These are phyloP conservation scores for Myriosclerotinia scirpicola DNA, from an alignment of 2,329 filamentous ascomycete genomes.

Conservation along the genomic window DNA sequence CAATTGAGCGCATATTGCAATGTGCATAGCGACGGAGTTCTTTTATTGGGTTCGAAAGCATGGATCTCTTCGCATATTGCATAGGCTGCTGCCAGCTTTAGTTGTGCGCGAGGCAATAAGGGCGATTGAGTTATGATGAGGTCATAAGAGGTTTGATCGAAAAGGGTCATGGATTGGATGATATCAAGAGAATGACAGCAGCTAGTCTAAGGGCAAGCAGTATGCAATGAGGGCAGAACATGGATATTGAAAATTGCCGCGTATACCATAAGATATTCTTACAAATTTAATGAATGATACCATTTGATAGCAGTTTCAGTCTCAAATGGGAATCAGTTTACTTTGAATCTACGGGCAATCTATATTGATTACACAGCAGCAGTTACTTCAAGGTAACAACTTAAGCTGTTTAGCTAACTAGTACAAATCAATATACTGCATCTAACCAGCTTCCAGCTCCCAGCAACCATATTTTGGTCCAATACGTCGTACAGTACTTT, in stretches of 20 bases:
- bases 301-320: neutral
- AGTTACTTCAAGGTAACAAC: neutral
- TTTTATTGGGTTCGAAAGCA: neutral
- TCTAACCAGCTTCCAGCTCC: too few relatives aligned
- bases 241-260: neutral
- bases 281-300: constrained; percentile 7
- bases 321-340: neutral
- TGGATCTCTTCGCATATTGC: neutral
- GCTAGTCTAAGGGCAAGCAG: neutral
- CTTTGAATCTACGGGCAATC: neutral
- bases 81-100: neutral
- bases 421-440: too few relatives aligned
- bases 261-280: neutral
- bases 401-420: neutral
- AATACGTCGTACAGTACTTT: too few relatives aligned
- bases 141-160: too few relatives aligned
- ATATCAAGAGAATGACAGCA: neutral
- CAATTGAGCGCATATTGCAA: neutral
- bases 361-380: neutral
- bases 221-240: neutral
- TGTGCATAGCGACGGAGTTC: constrained; percentile 35
- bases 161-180: neutral
- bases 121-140: neutral
- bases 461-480: too few relatives aligned
- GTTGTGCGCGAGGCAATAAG: neutral